A percentile compares a stretch with the other conserved stretches of the same genome.
Conservation (phyloP, 2,329 filamentous ascomycete species). For the Sclerotinia subarctica region DNA sequence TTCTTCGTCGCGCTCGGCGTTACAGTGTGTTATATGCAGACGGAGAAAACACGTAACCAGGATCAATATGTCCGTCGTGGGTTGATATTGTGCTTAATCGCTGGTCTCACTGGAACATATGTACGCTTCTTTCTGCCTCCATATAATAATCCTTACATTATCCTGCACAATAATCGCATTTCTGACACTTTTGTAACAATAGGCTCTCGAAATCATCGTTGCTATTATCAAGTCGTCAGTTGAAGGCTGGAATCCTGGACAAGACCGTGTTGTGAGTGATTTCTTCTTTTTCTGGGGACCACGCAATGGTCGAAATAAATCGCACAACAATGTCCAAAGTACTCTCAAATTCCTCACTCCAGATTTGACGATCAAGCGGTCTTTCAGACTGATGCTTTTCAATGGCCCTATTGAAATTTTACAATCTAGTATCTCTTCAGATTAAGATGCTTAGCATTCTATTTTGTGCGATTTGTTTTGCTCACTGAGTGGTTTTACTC, state of each 20-base stretch:
- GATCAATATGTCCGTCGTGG: slow-evolving; percentile 43
- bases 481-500: background rate
- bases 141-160: slow-evolving; percentile 21
- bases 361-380: background rate
- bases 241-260: slow-evolving; percentile 29
- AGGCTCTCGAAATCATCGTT: slow-evolving; percentile 37
- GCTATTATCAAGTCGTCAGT: slow-evolving; percentile 31
- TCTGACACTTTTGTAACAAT: slow-evolving; percentile 37
- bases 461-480: background rate
- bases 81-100: slow-evolving; percentile 44
- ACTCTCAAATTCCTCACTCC: background rate
- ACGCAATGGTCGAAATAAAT: background rate
- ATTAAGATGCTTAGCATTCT: too few species aligned
- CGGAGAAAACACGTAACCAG: slow-evolving; percentile 41
- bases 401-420: background rate
- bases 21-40: slow-evolving; percentile 53
- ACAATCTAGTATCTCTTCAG: background rate
- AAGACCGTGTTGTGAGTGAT: slow-evolving; percentile 36
- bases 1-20: slow-evolving; percentile 52
- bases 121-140: slow-evolving; percentile 45
- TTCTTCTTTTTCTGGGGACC: background rate
- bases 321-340: too few species aligned
- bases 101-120: slow-evolving; percentile 41
- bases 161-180: background rate
- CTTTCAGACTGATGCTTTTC: too few species aligned